Evolutionary conservation across 176 grass and related monocot species (phyloP).

Genomic region (Zea mays): Zm-B73-REFERENCE-NAM-5.0 NC_050105.1:143720501-143721000

Average conservation of each 20-base stretch:
- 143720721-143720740: conserved; percentile 9
- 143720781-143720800: too few species aligned
- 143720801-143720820: too few species aligned
- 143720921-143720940: conserved; percentile 9
- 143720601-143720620: conserved; percentile 40
- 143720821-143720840: not conserved
- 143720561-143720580: conserved; percentile 14
- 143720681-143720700: conserved; percentile 47
- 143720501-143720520: not conserved
- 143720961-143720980: conserved; percentile 1
- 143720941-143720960: not conserved
- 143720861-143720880: not conserved
- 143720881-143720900: not conserved
- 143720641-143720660: conserved; percentile 49
- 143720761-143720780: conserved; percentile 9
- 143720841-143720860: conserved; percentile 4
- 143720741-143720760: not conserved
- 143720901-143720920: not conserved
- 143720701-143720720: conserved; percentile 30
- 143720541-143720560: not conserved
- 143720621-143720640: conserved; percentile 71
- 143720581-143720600: conserved; percentile 39
- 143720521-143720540: not conserved
- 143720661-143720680: conserved; percentile 48
- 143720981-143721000: not conserved